Evolutionary conservation across 176 grass and related monocot genomes (phyloP).

Genomic region (Thinopyrum elongatum): DNA sequence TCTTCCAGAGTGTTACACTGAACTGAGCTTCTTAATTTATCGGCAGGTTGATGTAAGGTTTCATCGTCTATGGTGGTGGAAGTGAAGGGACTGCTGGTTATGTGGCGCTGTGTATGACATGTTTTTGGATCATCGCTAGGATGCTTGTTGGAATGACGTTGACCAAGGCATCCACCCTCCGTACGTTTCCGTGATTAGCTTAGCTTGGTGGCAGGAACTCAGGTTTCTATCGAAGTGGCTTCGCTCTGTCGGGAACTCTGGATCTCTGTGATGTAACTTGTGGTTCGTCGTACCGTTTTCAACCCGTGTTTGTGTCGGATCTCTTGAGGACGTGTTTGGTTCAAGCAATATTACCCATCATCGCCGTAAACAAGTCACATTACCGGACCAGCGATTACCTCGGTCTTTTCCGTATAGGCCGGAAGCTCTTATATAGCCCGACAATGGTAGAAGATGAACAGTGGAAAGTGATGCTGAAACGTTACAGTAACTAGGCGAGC

Average conservation of each 20-base stretch:
- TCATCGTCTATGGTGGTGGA: constrained; percentile 9
- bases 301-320: not conserved
- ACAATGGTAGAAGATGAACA: too few relatives aligned
- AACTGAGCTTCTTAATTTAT: not conserved
- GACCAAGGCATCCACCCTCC: not conserved
- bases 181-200: not conserved
- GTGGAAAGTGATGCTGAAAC: too few relatives aligned
- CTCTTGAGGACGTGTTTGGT: not conserved
- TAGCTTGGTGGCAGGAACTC: not conserved
- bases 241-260: not conserved
- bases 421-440: too few relatives aligned
- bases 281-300: not conserved
- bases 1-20: not conserved
- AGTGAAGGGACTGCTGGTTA: not conserved
- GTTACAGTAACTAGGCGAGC: too few relatives aligned
- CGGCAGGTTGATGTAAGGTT: not conserved
- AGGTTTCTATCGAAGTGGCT: not conserved
- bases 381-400: too few relatives aligned
- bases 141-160: not conserved
- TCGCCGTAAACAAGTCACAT: too few relatives aligned
- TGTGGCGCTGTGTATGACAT: constrained; percentile 5
- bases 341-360: too few relatives aligned
- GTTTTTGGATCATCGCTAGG: not conserved
- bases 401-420: too few relatives aligned
- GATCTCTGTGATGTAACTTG: not conserved